Conservation (phyloP, 1,139 yeast species). For the Geotrichum restrictum region DNA sequence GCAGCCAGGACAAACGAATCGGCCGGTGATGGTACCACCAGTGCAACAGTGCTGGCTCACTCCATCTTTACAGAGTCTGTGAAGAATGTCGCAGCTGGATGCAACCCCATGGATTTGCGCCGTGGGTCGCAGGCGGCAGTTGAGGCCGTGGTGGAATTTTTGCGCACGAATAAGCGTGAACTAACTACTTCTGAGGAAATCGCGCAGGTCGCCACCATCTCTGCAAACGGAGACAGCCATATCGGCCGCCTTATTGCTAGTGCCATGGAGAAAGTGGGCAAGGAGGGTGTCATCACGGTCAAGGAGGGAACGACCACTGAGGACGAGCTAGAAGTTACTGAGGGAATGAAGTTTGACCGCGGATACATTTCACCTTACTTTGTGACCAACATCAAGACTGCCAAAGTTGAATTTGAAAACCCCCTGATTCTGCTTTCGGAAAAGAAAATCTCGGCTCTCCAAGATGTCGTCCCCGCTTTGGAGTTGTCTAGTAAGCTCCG, state of each 20-base stretch:
- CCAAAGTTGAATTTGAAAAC: conserved; percentile 95
- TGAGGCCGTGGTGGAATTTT: conserved; percentile 86
- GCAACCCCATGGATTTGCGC: conserved; percentile 99
- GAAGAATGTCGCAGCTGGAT: conserved; percentile 98
- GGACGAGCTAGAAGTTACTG: conserved; percentile 96
- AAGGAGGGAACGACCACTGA: conserved; percentile 96
- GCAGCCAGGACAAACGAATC: conserved; percentile 97
- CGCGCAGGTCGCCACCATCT: conserved; percentile 97
- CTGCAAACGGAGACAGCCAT: conserved; percentile 95
- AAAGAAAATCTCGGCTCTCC: conserved; percentile 90
- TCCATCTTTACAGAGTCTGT: conserved; percentile 96
- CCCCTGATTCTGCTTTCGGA: conserved; percentile 87
- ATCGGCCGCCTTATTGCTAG: conserved; percentile 90
- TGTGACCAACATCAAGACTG: conserved; percentile 93
- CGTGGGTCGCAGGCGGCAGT: conserved; percentile 99
- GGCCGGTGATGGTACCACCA: conserved; percentile 99
- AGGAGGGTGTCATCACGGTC: conserved; percentile 98
- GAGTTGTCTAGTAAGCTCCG: conserved; percentile 92
- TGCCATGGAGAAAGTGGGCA: conserved; percentile 99
- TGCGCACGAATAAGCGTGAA: conserved; percentile 89
- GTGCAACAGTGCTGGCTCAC: conserved; percentile 96
- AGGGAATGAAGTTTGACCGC: conserved; percentile 99
- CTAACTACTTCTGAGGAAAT: conserved; percentile 96
- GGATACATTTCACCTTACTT: conserved; percentile 98
- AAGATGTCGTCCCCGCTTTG: conserved; percentile 88